Evolutionary conservation across 2,329 filamentous ascomycete genomes (phyloP).

Genomic region (Colletotrichum incanum): DNA sequence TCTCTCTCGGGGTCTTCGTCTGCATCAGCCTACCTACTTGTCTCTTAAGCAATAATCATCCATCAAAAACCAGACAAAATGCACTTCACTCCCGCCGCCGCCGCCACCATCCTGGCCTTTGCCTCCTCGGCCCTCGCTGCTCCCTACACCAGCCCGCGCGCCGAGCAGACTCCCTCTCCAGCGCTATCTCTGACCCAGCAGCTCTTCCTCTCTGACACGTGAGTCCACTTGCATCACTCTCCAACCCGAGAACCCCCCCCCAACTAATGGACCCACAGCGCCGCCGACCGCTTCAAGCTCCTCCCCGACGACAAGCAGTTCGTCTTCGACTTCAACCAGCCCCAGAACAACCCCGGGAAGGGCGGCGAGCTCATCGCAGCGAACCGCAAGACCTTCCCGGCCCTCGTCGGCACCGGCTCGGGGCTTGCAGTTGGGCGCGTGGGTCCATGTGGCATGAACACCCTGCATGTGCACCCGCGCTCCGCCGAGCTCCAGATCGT

Average conservation of each 20-base stretch:
- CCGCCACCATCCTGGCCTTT: slow-evolving; percentile 58
- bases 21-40: slow-evolving; percentile 5
- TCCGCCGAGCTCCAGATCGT: slow-evolving; percentile 69
- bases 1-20: slow-evolving; percentile 8
- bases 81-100: slow-evolving; percentile 49
- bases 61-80: slow-evolving; percentile 49
- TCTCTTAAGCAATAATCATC: neutral
- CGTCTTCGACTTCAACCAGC: slow-evolving; percentile 64
- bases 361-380: slow-evolving; percentile 67
- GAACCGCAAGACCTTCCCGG: slow-evolving; percentile 71
- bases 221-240: slow-evolving; percentile 46
- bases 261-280: slow-evolving; percentile 50
- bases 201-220: slow-evolving; percentile 58
- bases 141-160: slow-evolving; percentile 30
- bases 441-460: slow-evolving; percentile 70
- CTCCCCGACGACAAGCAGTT: slow-evolving; percentile 62
- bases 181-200: slow-evolving; percentile 51
- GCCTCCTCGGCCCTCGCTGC: slow-evolving; percentile 52
- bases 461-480: slow-evolving; percentile 70
- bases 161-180: slow-evolving; percentile 38
- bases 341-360: slow-evolving; percentile 51
- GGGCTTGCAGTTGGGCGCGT: slow-evolving; percentile 68
- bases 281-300: slow-evolving; percentile 60
- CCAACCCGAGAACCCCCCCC: neutral
- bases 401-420: slow-evolving; percentile 66